Conservation (phyloP, 2,329 filamentous ascomycete species). For the Fusarium tuaranense region DNA sequence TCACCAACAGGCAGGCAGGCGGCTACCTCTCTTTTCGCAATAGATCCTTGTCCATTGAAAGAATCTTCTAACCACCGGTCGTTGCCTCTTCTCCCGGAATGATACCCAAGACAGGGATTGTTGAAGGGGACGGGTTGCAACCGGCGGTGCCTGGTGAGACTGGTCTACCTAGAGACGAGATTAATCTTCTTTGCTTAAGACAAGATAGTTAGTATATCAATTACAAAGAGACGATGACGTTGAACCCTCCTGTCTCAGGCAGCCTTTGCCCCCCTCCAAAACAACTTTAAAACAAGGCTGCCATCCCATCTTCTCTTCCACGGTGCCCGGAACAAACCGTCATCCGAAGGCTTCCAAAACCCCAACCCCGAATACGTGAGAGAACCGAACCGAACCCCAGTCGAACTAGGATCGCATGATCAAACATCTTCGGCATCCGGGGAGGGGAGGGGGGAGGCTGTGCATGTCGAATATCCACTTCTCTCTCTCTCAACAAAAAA, state of each 20-base stretch:
- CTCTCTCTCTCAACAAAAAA: background rate
- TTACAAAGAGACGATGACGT: background rate
- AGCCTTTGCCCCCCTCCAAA: conserved; percentile 11
- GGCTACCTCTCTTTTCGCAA: background rate
- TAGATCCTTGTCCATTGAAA: background rate
- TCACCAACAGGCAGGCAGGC: background rate
- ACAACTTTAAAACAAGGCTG: conserved; percentile 25
- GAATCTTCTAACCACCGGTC: background rate
- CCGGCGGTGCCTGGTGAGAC: background rate
- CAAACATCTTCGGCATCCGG: conserved; percentile 1
- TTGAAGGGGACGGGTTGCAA: background rate
- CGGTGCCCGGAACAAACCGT: conserved; percentile 1
- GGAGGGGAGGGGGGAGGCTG: conserved; percentile 19
- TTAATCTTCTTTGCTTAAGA: background rate
- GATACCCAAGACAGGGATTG: conserved; percentile 3
- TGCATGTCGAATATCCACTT: conserved; percentile 13
- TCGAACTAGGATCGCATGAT: conserved; percentile 4
- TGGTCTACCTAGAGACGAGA: background rate
- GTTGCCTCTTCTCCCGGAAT: background rate
- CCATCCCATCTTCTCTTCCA: background rate
- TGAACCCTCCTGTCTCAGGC: conserved; percentile 27
- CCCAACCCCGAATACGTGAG: conserved; percentile 13
- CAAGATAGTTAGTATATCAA: background rate
- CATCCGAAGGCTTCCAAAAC: conserved; percentile 7
- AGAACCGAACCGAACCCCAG: background rate